Base-by-base conservation (phyloP, 1,139 yeast genomes). In the Candida sanyaensis region DNA sequence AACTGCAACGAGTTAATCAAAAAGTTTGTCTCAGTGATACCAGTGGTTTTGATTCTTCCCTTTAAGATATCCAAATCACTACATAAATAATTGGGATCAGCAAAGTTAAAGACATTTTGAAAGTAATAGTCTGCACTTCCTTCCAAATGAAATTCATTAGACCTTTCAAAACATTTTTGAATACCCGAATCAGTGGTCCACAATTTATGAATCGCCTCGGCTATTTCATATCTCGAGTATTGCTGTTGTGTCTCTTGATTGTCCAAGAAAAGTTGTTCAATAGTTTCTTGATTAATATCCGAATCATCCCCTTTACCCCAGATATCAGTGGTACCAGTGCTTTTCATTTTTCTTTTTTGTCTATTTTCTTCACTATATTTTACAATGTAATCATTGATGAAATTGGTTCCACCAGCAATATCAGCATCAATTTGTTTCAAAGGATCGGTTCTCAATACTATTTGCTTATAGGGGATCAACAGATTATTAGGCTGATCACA, bases 1-100 rank as follows among this genome's bases (percentile, higher is more conserved):
- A 92, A 84, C 51, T 77, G 83, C 48, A 81, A 76, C 9, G 85
- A 73, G 55, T 87, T 78, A 51, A 92, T 83, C 50, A 77, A 76
- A 66, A 95, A 92, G 48, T 78, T 79, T 6, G 96, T 88, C 62
- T 93, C 97, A 1, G 96, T 88, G 43, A 93, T 90, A 0, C 99
- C 99, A 0, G 97, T 91, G 7, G 99, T 93, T 68, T 92, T 93
- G 59, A 93, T 89, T 40, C 99, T 75, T 3, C 98, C 98, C 57
- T 82, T 86, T 52, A 93, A 71, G 48, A 93, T 91, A 66, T 93
- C 99, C 51, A 78, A 82, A 64, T 93, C 92, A 6, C 83, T 71
- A 52, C 97, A 92, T 13, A 78, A 60, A 64, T 91, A 92, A 50
- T 74, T 69, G 0, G 83, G 81, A 47, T 81, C 75, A 2, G 88